phyloP scores from a whole-genome alignment of 2,329 filamentous ascomycete species.

The Ophioceras dolichostomum region DNA sequence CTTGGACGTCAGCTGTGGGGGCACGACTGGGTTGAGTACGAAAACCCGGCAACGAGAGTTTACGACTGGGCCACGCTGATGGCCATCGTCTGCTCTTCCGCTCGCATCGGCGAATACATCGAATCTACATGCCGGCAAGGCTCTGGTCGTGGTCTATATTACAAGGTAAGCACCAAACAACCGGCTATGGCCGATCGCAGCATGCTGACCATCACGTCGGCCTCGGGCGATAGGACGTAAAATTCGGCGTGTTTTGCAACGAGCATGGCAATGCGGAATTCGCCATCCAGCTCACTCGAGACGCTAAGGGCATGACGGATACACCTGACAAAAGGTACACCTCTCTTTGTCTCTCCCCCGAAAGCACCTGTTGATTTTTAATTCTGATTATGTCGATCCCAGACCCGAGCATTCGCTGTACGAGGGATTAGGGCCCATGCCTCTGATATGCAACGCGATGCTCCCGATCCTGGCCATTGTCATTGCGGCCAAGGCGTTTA shows the following conservation, averaged over 20 bases:
- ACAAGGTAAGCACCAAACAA: neutral
- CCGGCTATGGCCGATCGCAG: neutral
- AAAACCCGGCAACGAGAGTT: neutral
- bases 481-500: neutral
- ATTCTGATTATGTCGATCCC: neutral
- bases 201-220: neutral
- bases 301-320: neutral
- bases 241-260: neutral
- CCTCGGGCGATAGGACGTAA: neutral
- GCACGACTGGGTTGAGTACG: neutral
- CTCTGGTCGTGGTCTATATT: neutral
- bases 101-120: neutral
- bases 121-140: neutral
- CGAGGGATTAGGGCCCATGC: neutral
- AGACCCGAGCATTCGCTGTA: neutral
- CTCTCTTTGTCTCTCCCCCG: neutral
- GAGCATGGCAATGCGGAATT: neutral
- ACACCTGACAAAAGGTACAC: neutral
- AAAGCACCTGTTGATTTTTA: neutral
- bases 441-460: neutral
- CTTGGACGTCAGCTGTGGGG: neutral
- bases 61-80: neutral
- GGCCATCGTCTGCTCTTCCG: neutral
- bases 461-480: neutral
- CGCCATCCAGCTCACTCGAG: neutral